These are phyloP conservation scores for Podospora fimiseda DNA, from an alignment of 495 filamentous ascomycete species.

Conservation along the genomic window DNA sequence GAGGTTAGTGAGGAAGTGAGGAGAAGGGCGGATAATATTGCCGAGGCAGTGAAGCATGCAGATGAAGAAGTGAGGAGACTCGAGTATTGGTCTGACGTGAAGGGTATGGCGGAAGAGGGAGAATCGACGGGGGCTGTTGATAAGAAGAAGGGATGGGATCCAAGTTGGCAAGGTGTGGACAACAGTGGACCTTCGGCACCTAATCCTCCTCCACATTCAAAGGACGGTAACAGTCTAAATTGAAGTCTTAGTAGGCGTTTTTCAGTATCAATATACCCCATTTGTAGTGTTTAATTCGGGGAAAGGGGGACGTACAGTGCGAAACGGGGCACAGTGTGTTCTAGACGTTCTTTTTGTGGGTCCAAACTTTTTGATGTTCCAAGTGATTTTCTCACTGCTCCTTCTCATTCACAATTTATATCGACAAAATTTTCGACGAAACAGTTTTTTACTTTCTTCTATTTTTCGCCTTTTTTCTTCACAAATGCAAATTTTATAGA, in stretches of 20 bases:
- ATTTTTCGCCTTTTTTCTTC: constrained; percentile 5
- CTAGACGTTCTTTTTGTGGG: too few species aligned
- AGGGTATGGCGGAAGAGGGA: constrained; percentile 51
- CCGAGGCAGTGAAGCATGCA: constrained; percentile 52
- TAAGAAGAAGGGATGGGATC: constrained; percentile 39
- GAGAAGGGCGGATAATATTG: constrained; percentile 46
- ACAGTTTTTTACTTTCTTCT: not conserved
- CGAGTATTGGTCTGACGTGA: constrained; percentile 73
- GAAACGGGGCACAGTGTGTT: too few species aligned
- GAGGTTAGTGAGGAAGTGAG: constrained; percentile 17
- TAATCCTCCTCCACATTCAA: constrained; percentile 8
- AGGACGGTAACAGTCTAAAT: constrained; percentile 3
- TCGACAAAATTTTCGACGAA: too few species aligned
- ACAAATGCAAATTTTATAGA: constrained; percentile 30
- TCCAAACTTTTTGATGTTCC: too few species aligned
- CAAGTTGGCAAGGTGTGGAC: constrained; percentile 38
- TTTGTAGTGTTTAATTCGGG: too few species aligned
- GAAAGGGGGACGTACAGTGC: too few species aligned
- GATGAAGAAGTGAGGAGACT: constrained; percentile 61
- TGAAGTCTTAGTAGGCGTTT: too few species aligned
- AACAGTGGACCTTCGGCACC: constrained; percentile 30
- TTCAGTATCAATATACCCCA: too few species aligned
- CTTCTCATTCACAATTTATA: too few species aligned
- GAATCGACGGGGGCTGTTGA: constrained; percentile 43
- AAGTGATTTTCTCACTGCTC: too few species aligned